Base-by-base conservation (phyloP, 2,329 filamentous ascomycete genomes). In the Thelonectria olida region DNA sequence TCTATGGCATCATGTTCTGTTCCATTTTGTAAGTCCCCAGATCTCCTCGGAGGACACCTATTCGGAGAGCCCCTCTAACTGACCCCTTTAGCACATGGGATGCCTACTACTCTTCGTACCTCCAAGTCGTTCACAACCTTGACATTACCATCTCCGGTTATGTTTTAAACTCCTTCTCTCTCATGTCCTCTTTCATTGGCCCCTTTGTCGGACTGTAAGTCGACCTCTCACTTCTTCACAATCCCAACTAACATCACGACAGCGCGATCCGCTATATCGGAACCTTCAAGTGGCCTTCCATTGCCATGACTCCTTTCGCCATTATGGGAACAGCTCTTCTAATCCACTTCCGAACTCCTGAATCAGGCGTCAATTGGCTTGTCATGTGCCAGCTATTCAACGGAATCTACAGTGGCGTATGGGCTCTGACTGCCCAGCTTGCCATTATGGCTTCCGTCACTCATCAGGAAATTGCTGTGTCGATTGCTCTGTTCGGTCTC, bases 51-150 rank as follows among this genome's bases (percentile, higher is more conserved):
- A n/a, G n/a, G n/a, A n/a, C n/a, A n/a, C 81, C 27, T 77, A 6
- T 75, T 58, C 76, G 82, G 63, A 74, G 85, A 56, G 78, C 81
- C 7, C 84, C 88, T 69, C 81, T 87, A 58, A 82, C 90, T 54
- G 73, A n/a, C n/a, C 82, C 44, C 73, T 80, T 81, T 28, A 76
- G 74, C 62, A 69, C 70, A 42, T 80, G 80, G 79, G 80, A 84
- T 66, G 79, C 79, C 0, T 86, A 85, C 68, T 84, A 83, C 56
- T 76, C 76, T 39, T 86, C 83, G 0, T 85, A 84, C 39, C 73
- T 86, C 0, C 77, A 84, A 52, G 79, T 85, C 2, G 78, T 85
- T 9, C 72, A 81, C 56, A 75, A 71, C 41, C 68, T 76, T 38
- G 73, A 66, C 60, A 78, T 82, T 60, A 73, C 72, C 12, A 70